A percentile compares a stretch with the other conserved stretches of the same genome.
Evolutionary conservation across 176 grass and related monocot species (phyloP).

Genomic region (Rhynchospora tenuis): DNA sequence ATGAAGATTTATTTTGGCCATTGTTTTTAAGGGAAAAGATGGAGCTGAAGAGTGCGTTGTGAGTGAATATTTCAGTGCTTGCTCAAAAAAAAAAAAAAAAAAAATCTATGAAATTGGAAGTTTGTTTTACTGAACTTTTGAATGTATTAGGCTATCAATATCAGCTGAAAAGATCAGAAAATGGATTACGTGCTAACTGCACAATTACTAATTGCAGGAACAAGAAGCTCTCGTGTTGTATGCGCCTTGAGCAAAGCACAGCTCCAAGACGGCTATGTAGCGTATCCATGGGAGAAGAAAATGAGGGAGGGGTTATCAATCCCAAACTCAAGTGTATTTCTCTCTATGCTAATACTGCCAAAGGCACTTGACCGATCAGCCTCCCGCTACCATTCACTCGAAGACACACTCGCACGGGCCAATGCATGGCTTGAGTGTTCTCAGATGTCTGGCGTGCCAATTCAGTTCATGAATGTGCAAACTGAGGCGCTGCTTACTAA

Average conservation of each 20-base stretch:
- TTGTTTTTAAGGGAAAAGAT: no score
- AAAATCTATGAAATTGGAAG: no score
- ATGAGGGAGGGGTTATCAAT: conserved; percentile 72
- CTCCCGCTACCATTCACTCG: conserved; percentile 70
- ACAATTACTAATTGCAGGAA: conserved; percentile 35
- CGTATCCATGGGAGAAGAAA: conserved; percentile 95
- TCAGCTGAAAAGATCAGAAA: neutral
- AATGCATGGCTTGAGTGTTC: conserved; percentile 74
- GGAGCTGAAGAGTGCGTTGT: no score
- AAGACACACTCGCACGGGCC: conserved; percentile 78
- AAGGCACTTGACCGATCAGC: conserved; percentile 48
- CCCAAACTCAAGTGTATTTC: conserved; percentile 62
- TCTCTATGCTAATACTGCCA: conserved; percentile 80
- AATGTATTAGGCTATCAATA: neutral
- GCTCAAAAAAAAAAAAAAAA: no score
- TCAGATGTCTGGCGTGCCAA: conserved; percentile 62
- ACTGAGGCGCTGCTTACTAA: conserved; percentile 93
- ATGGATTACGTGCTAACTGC: neutral
- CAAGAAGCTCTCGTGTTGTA: conserved; percentile 69
- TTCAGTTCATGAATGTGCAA: conserved; percentile 76
- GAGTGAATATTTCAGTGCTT: no score
- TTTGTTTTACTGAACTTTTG: no score
- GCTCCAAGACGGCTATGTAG: conserved; percentile 82
- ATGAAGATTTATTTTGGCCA: no score
- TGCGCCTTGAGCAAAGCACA: conserved; percentile 85